These are phyloP conservation scores for Citrus reticulata DNA, from an alignment of 345 rosid species.

Conservation along the genomic window DNA sequence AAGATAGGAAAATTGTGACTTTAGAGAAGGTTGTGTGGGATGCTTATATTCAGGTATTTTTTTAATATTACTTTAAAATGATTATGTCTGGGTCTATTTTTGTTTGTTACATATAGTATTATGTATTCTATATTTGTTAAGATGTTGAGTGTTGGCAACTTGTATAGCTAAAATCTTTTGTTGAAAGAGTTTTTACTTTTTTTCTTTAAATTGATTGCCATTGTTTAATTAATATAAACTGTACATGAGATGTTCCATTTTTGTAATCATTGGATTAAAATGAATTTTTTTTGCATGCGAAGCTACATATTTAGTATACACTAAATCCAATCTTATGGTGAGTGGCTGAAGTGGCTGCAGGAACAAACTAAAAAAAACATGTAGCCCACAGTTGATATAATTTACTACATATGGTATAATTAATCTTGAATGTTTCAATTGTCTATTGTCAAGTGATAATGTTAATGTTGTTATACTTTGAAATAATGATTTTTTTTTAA, in stretches of 20 bases:
- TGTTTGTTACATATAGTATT: neutral
- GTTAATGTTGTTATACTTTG: neutral
- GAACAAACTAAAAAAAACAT: conserved; percentile 2
- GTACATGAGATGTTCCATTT: neutral
- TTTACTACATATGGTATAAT: conserved; percentile 4
- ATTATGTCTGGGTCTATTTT: no score
- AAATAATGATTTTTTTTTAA: neutral
- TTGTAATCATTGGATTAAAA: neutral
- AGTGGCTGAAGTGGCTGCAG: conserved; percentile 41
- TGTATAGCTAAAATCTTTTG: neutral
- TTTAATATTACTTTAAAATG: no score
- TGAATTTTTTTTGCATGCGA: neutral
- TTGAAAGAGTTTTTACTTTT: neutral
- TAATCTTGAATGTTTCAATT: neutral
- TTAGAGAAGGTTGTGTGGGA: no score
- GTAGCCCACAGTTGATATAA: conserved; percentile 71
- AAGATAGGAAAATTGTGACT: no score
- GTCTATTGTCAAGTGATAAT: neutral
- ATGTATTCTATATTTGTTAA: no score
- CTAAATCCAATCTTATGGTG: neutral
- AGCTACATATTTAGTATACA: neutral
- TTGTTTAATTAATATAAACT: no score
- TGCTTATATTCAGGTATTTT: no score
- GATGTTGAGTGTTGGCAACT: neutral
- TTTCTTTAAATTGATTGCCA: neutral